These are phyloP conservation scores for Yamadazyma nakazawae DNA, from an alignment of 805 yeast genomes.

Conservation along the genomic window DNA sequence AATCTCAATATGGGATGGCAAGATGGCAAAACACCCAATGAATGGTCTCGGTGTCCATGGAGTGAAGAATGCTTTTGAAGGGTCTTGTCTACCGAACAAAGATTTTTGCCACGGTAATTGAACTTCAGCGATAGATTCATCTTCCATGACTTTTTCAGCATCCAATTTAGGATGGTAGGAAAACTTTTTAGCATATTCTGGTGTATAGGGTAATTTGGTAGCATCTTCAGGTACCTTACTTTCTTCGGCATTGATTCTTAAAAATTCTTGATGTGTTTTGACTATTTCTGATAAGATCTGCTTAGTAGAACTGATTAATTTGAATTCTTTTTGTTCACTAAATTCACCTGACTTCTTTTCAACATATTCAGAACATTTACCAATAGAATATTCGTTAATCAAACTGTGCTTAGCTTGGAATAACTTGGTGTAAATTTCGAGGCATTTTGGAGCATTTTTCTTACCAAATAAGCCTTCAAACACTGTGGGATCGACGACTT, in stretches of 20 bases:
- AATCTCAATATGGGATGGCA: constrained; percentile 89
- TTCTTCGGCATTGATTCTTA: constrained; percentile 28
- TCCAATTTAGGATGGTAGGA: constrained; percentile 36
- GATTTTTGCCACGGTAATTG: constrained; percentile 77
- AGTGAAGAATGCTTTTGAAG: constrained; percentile 81
- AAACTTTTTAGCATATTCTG: constrained; percentile 24
- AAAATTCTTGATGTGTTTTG: constrained; percentile 28
- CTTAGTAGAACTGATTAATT: constrained; percentile 31
- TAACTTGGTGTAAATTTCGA: constrained; percentile 28
- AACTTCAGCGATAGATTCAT: constrained; percentile 49
- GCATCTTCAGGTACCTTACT: constrained; percentile 27
- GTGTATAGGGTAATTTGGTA: constrained; percentile 25
- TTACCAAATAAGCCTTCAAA: constrained; percentile 32
- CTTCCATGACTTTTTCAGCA: constrained; percentile 46
- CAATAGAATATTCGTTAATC: constrained; percentile 17
- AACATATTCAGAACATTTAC: constrained; percentile 24
- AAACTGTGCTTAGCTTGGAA: constrained; percentile 25
- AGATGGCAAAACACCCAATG: constrained; percentile 84
- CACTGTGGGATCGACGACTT: constrained; percentile 20
- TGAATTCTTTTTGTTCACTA: constrained; percentile 26
- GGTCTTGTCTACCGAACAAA: constrained; percentile 76
- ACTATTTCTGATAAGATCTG: constrained; percentile 36
- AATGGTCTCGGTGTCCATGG: constrained; percentile 97
- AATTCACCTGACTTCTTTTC: constrained; percentile 35
- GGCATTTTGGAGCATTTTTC: constrained; percentile 34